These are phyloP conservation scores for Perilla frutescens DNA, from an alignment of 257 asterid species.

Conservation along the genomic window DNA sequence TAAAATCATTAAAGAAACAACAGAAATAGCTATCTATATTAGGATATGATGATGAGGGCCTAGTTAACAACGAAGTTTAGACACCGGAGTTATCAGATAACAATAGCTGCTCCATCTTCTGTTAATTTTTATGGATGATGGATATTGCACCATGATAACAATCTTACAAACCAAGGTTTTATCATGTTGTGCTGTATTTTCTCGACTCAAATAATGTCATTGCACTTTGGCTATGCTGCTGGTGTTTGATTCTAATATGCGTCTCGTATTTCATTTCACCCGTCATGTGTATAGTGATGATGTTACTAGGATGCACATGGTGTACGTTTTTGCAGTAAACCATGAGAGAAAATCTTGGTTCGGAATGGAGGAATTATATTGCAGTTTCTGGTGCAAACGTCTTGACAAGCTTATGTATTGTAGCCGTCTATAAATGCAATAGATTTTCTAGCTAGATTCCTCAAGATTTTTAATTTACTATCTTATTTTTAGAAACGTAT, in stretches of 20 bases:
- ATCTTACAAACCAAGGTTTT: constrained; percentile 39
- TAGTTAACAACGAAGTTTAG: constrained; percentile 38
- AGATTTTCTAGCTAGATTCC: too few relatives aligned
- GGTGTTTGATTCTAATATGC: not conserved
- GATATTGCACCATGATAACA: constrained; percentile 34
- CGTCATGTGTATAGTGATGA: not conserved
- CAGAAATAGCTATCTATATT: constrained; percentile 34
- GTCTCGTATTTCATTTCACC: not conserved
- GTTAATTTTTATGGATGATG: constrained; percentile 32
- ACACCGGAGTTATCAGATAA: constrained; percentile 25
- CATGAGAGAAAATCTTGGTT: too few relatives aligned
- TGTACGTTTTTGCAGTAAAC: too few relatives aligned
- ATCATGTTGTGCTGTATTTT: constrained; percentile 28
- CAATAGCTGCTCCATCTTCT: constrained; percentile 33
- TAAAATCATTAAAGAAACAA: constrained; percentile 31
- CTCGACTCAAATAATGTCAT: constrained; percentile 29
- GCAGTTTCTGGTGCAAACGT: too few relatives aligned
- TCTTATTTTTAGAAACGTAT: too few relatives aligned
- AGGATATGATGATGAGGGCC: constrained; percentile 39
- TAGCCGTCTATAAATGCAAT: too few relatives aligned
- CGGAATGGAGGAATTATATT: not conserved
- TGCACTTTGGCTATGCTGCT: constrained; percentile 26
- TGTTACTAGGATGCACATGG: not conserved
- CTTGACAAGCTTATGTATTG: too few relatives aligned
- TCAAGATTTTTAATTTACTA: too few relatives aligned